Evolutionary conservation across 2,329 filamentous ascomycete genomes (phyloP).

Genomic region (Lasiodiplodia sp.): DNA sequence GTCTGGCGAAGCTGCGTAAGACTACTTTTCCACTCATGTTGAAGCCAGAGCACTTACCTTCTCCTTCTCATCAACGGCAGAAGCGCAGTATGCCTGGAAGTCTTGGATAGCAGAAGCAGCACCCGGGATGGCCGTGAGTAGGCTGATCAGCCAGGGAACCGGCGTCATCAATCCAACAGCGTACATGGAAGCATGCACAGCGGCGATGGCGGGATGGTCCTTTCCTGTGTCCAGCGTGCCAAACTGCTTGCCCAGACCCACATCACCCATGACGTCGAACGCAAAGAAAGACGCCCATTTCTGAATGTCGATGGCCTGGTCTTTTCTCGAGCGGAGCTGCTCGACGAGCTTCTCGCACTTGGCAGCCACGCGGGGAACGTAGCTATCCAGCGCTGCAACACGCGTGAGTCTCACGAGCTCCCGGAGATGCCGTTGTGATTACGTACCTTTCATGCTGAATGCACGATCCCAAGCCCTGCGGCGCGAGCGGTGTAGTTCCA

Average conservation of each 20-base stretch:
- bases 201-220: slow-evolving; percentile 43
- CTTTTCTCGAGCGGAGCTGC: slow-evolving; percentile 37
- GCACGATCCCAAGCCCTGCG: slow-evolving; percentile 45
- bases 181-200: slow-evolving; percentile 46
- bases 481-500: slow-evolving; percentile 41
- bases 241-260: slow-evolving; percentile 52
- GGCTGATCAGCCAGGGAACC: slow-evolving; percentile 48
- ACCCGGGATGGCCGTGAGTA: slow-evolving; percentile 43
- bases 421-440: background rate
- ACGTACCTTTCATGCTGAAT: slow-evolving; percentile 38
- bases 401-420: background rate
- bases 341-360: slow-evolving; percentile 40
- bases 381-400: slow-evolving; percentile 25
- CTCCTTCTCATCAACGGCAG: slow-evolving; percentile 42
- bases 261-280: slow-evolving; percentile 60
- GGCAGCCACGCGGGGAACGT: slow-evolving; percentile 44
- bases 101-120: slow-evolving; percentile 38
- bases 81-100: slow-evolving; percentile 42
- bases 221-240: slow-evolving; percentile 43
- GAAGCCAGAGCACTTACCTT: slow-evolving; percentile 34
- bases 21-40: background rate
- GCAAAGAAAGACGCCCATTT: slow-evolving; percentile 51
- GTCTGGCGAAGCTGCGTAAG: background rate
- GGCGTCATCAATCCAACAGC: slow-evolving; percentile 43
- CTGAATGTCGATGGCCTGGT: slow-evolving; percentile 37